Evolutionary conservation across 2,329 filamentous ascomycete genomes (phyloP), one percentile per base, ranked within the genome.

Genomic region (Colletotrichum magnum): DNA sequence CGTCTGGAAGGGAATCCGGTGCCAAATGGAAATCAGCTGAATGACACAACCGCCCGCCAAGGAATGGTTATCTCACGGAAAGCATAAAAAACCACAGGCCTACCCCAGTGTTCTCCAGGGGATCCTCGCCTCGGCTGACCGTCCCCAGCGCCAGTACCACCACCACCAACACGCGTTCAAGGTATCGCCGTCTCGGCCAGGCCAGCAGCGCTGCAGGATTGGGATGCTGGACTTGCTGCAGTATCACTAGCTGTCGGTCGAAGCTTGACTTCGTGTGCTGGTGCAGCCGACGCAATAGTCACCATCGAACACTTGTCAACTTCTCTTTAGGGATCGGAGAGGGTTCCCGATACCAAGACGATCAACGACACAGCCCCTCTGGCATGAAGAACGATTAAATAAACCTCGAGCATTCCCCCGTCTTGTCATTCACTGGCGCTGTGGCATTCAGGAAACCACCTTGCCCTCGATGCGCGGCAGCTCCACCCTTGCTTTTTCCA

Each of bases 21-120:
- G n/a, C 43, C 54, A 52, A 65, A 47, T 58, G 41, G 61, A 47
- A 57, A 64, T 53, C 53, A 58, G 47, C 48, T 54, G 24, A 61
- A 66, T 54, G 66, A 56, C 62, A 54, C 66, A 54, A 66, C 28
- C 56, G 50, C 50, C 56, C 67, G 62, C 63, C 56, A 57, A 69
- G 67, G 21, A 43, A 48, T 56, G 41, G 62, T 57, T 67, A 67
- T 69, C 67, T 67, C 45, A 47, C 51, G 51, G 51, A 58, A 51
- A 48, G 51, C 24, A 57, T 43, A 47, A 69, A 56, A 43, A 60
- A 26, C 18, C 39, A 45, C 67, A 69, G 51, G 67, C 56, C 56
- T 69, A 67, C 63, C 67, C 67, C 67, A 58, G 67, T 57, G 56
- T 50, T 43, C 51, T 47, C 57, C 62, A 69, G 56, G 62, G 67